Percentiles rank a stretch among this genome's conserved stretches.
Evolutionary conservation across 2,329 filamentous ascomycete genomes (phyloP).

Genomic region (Diaporthe capsici): DNA sequence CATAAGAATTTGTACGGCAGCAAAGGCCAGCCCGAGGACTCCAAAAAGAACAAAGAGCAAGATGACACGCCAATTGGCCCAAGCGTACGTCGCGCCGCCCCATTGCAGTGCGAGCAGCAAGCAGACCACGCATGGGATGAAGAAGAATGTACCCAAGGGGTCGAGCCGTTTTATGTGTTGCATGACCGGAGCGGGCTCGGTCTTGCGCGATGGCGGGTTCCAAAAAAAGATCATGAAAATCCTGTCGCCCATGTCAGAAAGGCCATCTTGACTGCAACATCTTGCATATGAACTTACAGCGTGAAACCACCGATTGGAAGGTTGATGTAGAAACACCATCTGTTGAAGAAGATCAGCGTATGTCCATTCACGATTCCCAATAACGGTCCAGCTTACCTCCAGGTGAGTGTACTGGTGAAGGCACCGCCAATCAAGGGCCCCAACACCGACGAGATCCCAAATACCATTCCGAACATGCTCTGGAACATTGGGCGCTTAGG

Average conservation of each 20-base stretch:
- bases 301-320: constrained; percentile 68
- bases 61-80: constrained; percentile 67
- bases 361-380: not conserved
- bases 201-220: constrained; percentile 54
- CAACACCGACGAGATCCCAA: constrained; percentile 67
- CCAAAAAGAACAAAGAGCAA: constrained; percentile 67
- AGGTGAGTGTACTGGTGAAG: constrained; percentile 63
- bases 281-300: constrained; percentile 44
- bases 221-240: constrained; percentile 64
- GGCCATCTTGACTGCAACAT: too few relatives aligned
- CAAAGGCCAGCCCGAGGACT: constrained; percentile 62
- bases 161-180: constrained; percentile 68
- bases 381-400: constrained; percentile 54
- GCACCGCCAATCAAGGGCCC: constrained; percentile 69
- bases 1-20: constrained; percentile 65
- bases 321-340: constrained; percentile 73
- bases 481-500: constrained; percentile 72
- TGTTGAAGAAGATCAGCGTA: constrained; percentile 33
- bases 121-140: constrained; percentile 71
- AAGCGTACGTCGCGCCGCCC: constrained; percentile 69
- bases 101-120: constrained; percentile 75
- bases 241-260: constrained; percentile 14
- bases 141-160: constrained; percentile 70
- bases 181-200: constrained; percentile 50
- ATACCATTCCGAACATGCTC: constrained; percentile 67